Conservation (phyloP, 2,329 filamentous ascomycete species). For the Akanthomyces lecanii region DNA sequence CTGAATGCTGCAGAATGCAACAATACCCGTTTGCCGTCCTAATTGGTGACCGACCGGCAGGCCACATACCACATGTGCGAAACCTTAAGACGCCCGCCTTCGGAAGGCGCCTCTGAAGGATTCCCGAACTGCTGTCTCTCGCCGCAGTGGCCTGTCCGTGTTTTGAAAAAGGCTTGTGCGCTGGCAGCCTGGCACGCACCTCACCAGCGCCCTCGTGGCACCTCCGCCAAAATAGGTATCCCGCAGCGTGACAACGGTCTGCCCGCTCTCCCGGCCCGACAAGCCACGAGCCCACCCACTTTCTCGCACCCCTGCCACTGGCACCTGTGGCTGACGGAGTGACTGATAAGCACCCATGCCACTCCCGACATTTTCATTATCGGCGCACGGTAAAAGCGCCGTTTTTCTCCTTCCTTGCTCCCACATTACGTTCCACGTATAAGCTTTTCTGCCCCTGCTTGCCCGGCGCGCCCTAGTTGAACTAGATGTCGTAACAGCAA, state of each 20-base stretch:
- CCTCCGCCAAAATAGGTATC: constrained; percentile 5
- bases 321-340: background rate
- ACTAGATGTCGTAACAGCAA: background rate
- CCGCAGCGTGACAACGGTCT: constrained; percentile 10
- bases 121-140: background rate
- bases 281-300: constrained; percentile 2
- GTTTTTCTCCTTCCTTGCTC: background rate
- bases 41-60: background rate
- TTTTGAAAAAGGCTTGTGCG: background rate
- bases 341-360: constrained; percentile 4
- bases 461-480: too few species aligned
- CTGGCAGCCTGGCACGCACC: background rate
- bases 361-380: background rate
- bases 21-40: background rate
- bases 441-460: background rate
- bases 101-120: background rate
- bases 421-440: background rate
- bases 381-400: background rate
- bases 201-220: background rate
- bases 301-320: background rate
- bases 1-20: background rate
- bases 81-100: background rate
- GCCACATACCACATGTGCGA: background rate
- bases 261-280: constrained; percentile 11
- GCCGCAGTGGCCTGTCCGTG: background rate